phyloP scores from a whole-genome alignment of 140 eudicot genomes.

The Bidens hawaiensis region DNA sequence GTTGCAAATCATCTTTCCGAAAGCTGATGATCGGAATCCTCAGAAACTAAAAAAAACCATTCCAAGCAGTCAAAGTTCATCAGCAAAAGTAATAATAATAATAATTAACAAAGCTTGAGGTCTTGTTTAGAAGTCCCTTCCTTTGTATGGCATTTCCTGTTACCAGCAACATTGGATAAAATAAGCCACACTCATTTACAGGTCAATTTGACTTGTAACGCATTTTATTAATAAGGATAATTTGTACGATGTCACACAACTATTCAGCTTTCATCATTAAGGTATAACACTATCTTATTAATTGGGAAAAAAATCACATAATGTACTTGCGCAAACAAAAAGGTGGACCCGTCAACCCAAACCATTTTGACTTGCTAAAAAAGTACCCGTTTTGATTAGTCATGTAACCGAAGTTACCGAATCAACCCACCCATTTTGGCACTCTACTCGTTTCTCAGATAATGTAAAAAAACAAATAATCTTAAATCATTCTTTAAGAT shows the following conservation, averaged over 20 bases:
- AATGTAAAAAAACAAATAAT: neutral
- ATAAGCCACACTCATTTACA: neutral
- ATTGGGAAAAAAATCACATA: too few relatives aligned
- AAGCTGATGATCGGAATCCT: slow-evolving; percentile 2
- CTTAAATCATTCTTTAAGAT: neutral
- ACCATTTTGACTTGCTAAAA: too few relatives aligned
- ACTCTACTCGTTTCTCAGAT: neutral
- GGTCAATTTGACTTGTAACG: neutral
- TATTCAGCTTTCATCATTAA: neutral
- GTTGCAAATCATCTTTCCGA: neutral
- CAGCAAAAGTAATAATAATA: neutral
- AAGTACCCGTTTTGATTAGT: neutral
- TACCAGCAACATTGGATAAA: slow-evolving; percentile 4
- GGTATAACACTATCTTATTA: neutral
- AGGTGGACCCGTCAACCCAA: neutral
- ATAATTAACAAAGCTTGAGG: slow-evolving; percentile 8
- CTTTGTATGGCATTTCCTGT: slow-evolving; percentile 80
- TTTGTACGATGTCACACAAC: neutral
- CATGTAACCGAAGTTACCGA: too few relatives aligned
- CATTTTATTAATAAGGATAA: neutral
- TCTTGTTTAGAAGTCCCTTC: slow-evolving; percentile 51
- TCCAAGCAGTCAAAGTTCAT: slow-evolving; percentile 11
- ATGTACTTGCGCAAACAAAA: too few relatives aligned
- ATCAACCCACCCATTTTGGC: neutral
- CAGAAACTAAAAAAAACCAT: slow-evolving; percentile 15